Evolutionary conservation across 257 asterid species (phyloP), one percentile per base, ranked within the genome.

Genomic region (Solanum neorickii): DNA sequence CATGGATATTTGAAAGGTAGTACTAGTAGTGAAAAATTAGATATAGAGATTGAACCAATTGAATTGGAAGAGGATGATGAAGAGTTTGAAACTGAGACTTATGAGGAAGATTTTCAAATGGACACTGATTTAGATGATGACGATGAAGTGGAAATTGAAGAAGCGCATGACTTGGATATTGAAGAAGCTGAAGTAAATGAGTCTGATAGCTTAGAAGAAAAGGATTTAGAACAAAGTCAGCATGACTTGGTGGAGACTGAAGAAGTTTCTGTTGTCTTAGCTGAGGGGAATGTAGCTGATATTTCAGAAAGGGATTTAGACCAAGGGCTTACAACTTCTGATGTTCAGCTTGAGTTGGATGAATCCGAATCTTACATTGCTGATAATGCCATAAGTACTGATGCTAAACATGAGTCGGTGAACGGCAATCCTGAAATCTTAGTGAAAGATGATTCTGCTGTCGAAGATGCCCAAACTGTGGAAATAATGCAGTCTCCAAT

Each of bases 21-120:
- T 44, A 47, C 69, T 59, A 41, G 16, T 31, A 46, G 62, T 47
- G 66, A 49, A 70, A 88, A 85, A 23, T 29, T 62, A 20, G 87
- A 60, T 52, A 87, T 76, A 69, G 37, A 76, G n/a, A 62, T 86
- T 86, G 88, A 87, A 65, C 89, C 89, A 76, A 83, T 37, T 16
- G 91, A 86, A 21, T 37, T 86, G 78, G 94, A 89, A 82, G 95
- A 90, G 86, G 93, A 84, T 56, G 93, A 86, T 44, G 89, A 70
- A 33, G 89, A 83, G 29, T 83, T 29, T 35, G 87, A 78, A 86
- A 42, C 47, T 83, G 82, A 83, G n/a, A 23, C 66, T n/a, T 68
- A 74, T 52, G 91, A 90, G 29, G 93, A 89, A 84, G 92, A 88
- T 29, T 75, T 74, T 85, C 74, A 72, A n/a, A 86, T 33, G 65